Evolutionary conservation across 495 filamentous ascomycete species (phyloP).

Genomic region (Penicillium lividum): DNA sequence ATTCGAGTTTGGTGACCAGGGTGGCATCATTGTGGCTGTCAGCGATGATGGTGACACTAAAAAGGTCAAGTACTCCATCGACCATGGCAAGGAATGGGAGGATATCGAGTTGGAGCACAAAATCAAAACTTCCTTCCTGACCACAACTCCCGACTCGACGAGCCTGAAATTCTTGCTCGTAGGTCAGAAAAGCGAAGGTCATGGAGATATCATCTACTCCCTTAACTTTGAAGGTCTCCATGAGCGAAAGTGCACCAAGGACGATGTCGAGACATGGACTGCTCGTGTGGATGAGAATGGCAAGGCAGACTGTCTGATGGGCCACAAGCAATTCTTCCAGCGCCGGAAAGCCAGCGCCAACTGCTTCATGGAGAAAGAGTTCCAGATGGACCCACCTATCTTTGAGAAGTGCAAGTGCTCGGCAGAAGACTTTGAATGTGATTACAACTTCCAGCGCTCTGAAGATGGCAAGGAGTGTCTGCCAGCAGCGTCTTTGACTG

Average conservation of each 20-base stretch:
- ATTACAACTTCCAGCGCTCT: constrained; percentile 76
- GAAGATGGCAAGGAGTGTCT: constrained; percentile 67
- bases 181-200: constrained; percentile 38
- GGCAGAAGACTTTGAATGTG: constrained; percentile 86
- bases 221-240: constrained; percentile 84
- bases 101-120: constrained; percentile 58
- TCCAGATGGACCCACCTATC: constrained; percentile 66
- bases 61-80: constrained; percentile 74
- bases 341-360: constrained; percentile 81
- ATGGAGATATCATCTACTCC: constrained; percentile 59
- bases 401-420: constrained; percentile 77
- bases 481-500: constrained; percentile 49
- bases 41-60: constrained; percentile 63
- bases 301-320: constrained; percentile 88
- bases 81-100: constrained; percentile 84
- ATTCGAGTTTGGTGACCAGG: constrained; percentile 93
- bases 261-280: constrained; percentile 84
- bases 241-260: constrained; percentile 73
- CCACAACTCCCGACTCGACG: constrained; percentile 86
- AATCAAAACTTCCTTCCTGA: constrained; percentile 67
- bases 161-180: constrained; percentile 85
- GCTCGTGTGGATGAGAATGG: constrained; percentile 79
- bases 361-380: constrained; percentile 86
- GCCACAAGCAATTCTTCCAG: constrained; percentile 79
- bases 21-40: constrained; percentile 81